Conservation (phyloP, 208 protist genomes). For the Crithidia fasciculata region DNA sequence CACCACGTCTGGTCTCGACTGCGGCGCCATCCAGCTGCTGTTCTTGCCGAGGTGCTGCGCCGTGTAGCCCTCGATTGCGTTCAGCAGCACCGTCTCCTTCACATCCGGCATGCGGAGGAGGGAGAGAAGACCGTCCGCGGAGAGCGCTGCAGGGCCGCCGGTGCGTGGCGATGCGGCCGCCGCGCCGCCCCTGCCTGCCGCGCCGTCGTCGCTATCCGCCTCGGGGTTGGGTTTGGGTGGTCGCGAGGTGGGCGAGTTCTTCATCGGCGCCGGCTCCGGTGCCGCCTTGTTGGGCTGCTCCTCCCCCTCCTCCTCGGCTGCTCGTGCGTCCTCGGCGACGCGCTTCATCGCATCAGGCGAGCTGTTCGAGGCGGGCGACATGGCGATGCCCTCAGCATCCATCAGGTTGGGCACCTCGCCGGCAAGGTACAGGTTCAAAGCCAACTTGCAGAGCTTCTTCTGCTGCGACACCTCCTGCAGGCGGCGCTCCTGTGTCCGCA, state of each 20-base stretch:
- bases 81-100: constrained; percentile 75
- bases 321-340: constrained; percentile 19
- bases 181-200: constrained; percentile 13
- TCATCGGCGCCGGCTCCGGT: constrained; percentile 40
- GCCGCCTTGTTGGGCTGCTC: constrained; percentile 41
- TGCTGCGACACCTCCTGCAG: constrained; percentile 66
- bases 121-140: constrained; percentile 53
- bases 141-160: constrained; percentile 27
- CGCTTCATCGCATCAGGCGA: constrained; percentile 32
- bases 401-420: constrained; percentile 60
- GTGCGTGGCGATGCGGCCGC: constrained; percentile 10
- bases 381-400: constrained; percentile 26
- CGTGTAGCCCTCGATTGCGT: constrained; percentile 77
- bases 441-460: constrained; percentile 77
- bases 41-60: constrained; percentile 51
- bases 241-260: constrained; percentile 32
- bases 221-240: constrained; percentile 7
- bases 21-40: constrained; percentile 40
- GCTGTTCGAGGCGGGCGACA: constrained; percentile 10
- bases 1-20: constrained; percentile 46
- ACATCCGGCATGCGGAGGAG: constrained; percentile 81
- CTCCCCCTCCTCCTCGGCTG: constrained; percentile 38
- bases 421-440: constrained; percentile 73
- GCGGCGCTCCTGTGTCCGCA: constrained; percentile 63
- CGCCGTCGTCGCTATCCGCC: constrained; percentile 4